Base-by-base conservation (phyloP, 2,329 filamentous ascomycete genomes). In the Penicillium griseofulvum region DNA sequence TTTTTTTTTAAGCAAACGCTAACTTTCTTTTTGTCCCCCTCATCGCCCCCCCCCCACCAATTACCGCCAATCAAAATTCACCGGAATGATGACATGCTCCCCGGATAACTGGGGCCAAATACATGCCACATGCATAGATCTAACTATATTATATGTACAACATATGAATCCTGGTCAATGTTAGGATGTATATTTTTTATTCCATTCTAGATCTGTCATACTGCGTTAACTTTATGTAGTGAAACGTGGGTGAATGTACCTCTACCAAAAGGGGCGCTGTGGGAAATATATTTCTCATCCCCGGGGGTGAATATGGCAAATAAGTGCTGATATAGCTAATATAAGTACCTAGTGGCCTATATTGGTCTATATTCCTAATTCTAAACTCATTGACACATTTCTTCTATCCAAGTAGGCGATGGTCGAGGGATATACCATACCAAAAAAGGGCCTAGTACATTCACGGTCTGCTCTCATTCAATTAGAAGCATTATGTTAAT, bases 11-110 rank as follows among this genome's bases (percentile, higher is more conserved):
- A 29, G 17, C 45, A 50, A 48, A 39, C 24, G 43, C 52, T 54
- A 54, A 51, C 52, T 44, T 51, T 54, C 34, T 51, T 50, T 50
- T 33, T 43, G 14, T 51, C n/a, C 52, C 52, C 52, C 52, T 45
- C 52, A 44, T 49, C 44, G 11, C 50, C 41, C 52, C 41, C 50
- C 41, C 52, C 41, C 52, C 52, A 33, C 52, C 38, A 49, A 44
- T 45, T 19, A 24, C 11, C 44, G 16, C 52, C 47, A 54, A 51
- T 51, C 44, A 54, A 6, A 47, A 33, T 22, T 5, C 22, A 34
- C 37, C 24, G 17, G 43, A 5, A n/a, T 49, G 51, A 54, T 54
- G 51, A 49, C 51, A 54, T 54, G 44, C 29, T 31, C 45, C 26
- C 51, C 44, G 51, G 47, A 31, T 41, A 49, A 33, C 12, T 11